Base-by-base conservation (phyloP, 140 eudicot species). In the Flaveria floridana region DNA sequence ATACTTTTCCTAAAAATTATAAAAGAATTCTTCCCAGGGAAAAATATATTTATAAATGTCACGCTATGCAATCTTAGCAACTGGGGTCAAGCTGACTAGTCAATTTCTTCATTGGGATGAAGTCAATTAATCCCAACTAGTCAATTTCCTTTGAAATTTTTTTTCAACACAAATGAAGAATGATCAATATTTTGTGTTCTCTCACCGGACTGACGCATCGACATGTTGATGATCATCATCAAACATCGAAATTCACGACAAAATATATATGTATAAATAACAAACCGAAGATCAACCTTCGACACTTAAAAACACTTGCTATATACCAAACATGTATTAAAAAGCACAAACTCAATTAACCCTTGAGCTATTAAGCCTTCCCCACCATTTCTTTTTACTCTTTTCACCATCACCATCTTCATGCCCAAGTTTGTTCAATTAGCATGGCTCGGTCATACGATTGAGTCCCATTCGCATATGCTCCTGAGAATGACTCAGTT, bases 361-460 rank as follows among this genome's bases (percentile, higher is more conserved):
- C 83, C 91, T 63, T 1, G 91, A 75, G 78, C 97, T 94, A 79
- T 94, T 90, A 69, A 87, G 79, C 73, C 97, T 84, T 21, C 89
- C 91, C 95, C 97, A 90, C 99, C 99, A 94, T 78, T 85, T 88
- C 91, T 90, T 90, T 76, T 81, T 88, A 76, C 71, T 73, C 73
- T 86, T 90, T 1, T 89, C 93, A 28, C 84, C 85, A 12, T 79
- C 75, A 2, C 87, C 91, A 21, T 86, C 95, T 48, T 88, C 97
- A 42, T 65, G 87, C 28, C 92, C 95, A 7, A 94, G 86, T 78
- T 90, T 94, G 84, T 88, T 59, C 76, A 94, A 21, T 21, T 21
- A 21, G 23, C 23, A 21, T 21, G 23, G 23, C 23, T 21, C 23
- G 1, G 23, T 21, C 23, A 21, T 21, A 21, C 23, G 23, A 21